Evolutionary conservation across 352 stramenopile species (phyloP).

Genomic region (Globisporangium cylindrosporum): DNA sequence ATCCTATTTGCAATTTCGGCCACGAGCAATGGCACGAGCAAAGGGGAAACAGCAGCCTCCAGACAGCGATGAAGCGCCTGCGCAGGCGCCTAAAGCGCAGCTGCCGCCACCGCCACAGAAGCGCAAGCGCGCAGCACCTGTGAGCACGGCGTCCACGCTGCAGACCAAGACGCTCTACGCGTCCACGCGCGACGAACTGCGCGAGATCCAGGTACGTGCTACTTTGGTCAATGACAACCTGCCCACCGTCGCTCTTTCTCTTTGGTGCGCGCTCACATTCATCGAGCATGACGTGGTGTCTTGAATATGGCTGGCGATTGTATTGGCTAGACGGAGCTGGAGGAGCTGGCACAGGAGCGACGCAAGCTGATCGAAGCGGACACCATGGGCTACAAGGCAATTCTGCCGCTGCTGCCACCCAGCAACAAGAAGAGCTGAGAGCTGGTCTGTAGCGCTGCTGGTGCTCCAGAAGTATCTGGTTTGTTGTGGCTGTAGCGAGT

Average conservation of each 20-base stretch:
- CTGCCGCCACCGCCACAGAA: conserved; percentile 19
- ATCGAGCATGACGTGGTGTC: neutral
- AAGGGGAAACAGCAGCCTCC: neutral
- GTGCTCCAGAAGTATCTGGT: no score
- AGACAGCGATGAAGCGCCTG: neutral
- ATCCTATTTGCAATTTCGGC: neutral
- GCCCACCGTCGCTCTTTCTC: neutral
- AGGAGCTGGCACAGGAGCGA: conserved; percentile 33
- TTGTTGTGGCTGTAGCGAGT: neutral
- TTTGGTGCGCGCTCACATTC: neutral
- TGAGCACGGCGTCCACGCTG: conserved; percentile 38
- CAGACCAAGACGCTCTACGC: conserved; percentile 37
- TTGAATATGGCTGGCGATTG: neutral
- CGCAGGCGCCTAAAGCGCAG: conserved; percentile 6
- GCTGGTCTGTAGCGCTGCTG: no score
- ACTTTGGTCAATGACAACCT: neutral
- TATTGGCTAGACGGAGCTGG: conserved; percentile 26
- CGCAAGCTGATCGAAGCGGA: conserved; percentile 29
- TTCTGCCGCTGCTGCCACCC: conserved; percentile 30
- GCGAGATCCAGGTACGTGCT: conserved; percentile 33
- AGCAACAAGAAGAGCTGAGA: conserved; percentile 18
- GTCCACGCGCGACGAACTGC: conserved; percentile 45
- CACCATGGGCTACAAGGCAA: conserved; percentile 21
- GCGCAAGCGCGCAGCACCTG: conserved; percentile 23
- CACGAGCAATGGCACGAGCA: neutral